Evolutionary conservation across 2,329 filamentous ascomycete genomes (phyloP).

Genomic region (Juglanconis juglandina): DNA sequence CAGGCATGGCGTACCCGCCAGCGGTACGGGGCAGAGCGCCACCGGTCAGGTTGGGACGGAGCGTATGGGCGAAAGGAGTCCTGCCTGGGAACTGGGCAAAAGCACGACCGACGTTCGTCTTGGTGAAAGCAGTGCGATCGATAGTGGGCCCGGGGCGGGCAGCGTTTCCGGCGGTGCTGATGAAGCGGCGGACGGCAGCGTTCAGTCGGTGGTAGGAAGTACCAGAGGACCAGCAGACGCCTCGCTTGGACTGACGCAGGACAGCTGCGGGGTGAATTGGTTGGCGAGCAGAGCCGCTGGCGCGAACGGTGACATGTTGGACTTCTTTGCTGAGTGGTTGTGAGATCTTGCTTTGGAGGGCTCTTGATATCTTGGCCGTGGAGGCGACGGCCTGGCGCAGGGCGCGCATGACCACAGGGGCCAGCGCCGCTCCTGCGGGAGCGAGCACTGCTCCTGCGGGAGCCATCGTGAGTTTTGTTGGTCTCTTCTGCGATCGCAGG

Average conservation of each 20-base stretch:
- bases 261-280: constrained; percentile 51
- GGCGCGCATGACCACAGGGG: constrained; percentile 52
- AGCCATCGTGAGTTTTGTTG: constrained; percentile 43
- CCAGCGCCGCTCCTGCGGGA: constrained; percentile 48
- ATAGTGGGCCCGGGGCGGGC: constrained; percentile 33
- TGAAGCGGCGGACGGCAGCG: constrained; percentile 47
- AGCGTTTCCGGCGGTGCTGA: constrained; percentile 40
- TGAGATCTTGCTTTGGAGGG: constrained; percentile 49
- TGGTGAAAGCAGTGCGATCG: constrained; percentile 48
- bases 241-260: constrained; percentile 47
- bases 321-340: constrained; percentile 44
- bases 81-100: constrained; percentile 65
- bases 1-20: constrained; percentile 77
- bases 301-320: constrained; percentile 43
- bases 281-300: constrained; percentile 40
- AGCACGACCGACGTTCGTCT: constrained; percentile 46
- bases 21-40: constrained; percentile 80
- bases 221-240: constrained; percentile 48
- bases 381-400: constrained; percentile 46
- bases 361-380: constrained; percentile 44
- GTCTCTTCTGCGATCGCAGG: constrained; percentile 20
- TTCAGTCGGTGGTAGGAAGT: constrained; percentile 40
- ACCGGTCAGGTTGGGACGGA: constrained; percentile 89
- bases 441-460: constrained; percentile 56
- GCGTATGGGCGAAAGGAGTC: constrained; percentile 80